Evolutionary conservation across 257 asterid species (phyloP).

Genomic region (Solanum rostratum): DNA sequence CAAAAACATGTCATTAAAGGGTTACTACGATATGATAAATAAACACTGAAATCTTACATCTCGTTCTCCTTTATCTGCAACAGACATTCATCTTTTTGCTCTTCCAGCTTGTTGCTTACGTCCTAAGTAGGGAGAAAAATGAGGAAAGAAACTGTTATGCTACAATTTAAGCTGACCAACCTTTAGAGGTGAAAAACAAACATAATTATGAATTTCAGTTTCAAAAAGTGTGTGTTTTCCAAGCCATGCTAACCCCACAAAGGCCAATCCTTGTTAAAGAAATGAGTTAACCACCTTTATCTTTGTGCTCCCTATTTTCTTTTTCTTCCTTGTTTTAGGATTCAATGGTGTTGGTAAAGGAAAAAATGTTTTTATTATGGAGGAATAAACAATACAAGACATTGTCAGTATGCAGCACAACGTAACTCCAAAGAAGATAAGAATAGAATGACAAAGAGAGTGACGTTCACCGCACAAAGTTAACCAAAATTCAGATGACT

Average conservation of each 20-base stretch:
- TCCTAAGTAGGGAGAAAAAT: slow-evolving; percentile 32
- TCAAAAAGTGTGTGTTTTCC: background rate
- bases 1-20: background rate
- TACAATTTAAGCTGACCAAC: background rate
- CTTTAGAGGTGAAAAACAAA: background rate
- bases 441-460: background rate
- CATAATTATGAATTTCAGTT: background rate
- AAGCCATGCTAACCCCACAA: background rate
- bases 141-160: background rate
- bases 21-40: background rate
- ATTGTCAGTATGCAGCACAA: background rate
- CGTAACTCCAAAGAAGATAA: background rate
- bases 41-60: slow-evolving; percentile 47
- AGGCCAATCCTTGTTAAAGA: background rate
- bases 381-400: background rate
- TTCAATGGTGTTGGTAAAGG: background rate
- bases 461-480: background rate
- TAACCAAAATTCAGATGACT: background rate
- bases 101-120: slow-evolving; percentile 87
- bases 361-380: background rate
- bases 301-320: background rate
- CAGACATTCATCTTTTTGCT: slow-evolving; percentile 87
- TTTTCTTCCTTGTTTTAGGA: background rate
- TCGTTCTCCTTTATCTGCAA: slow-evolving; percentile 94
- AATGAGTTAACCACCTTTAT: background rate